Evolutionary conservation across 805 yeast genomes (phyloP).

Genomic region (Dipodascus albidus): DNA sequence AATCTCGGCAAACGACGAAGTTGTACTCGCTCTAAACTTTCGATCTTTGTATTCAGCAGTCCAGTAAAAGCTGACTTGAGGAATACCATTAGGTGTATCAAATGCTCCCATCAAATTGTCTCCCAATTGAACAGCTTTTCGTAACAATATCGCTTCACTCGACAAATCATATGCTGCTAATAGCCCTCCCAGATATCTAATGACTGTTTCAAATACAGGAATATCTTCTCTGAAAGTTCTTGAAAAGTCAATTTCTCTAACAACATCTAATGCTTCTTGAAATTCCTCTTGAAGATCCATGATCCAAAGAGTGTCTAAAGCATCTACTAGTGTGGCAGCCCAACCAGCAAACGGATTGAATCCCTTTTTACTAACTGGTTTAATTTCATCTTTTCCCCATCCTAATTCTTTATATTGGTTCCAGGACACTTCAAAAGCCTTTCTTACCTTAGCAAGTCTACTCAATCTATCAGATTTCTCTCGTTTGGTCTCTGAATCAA

Average conservation of each 20-base stretch:
- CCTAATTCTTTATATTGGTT: conserved; percentile 30
- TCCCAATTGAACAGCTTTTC: conserved; percentile 35
- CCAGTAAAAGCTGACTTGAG: conserved; percentile 37
- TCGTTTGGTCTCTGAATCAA: conserved; percentile 15
- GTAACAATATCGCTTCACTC: conserved; percentile 23
- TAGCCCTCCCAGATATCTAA: conserved; percentile 42
- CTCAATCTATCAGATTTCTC: conserved; percentile 13
- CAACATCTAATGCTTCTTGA: conserved; percentile 27
- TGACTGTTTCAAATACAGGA: conserved; percentile 41
- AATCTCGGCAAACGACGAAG: conserved; percentile 33
- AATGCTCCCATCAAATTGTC: conserved; percentile 41
- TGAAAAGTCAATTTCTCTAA: conserved; percentile 31
- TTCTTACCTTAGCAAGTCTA: conserved; percentile 25
- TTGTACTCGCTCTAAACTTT: conserved; percentile 20
- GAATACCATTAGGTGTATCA: conserved; percentile 49
- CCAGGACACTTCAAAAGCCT: conserved; percentile 36
- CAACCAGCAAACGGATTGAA: conserved; percentile 36
- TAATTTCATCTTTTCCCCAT: conserved; percentile 36
- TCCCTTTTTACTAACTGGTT: conserved; percentile 27
- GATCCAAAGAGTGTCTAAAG: conserved; percentile 40
- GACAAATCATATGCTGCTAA: conserved; percentile 42
- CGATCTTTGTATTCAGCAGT: conserved; percentile 15
- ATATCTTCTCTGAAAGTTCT: conserved; percentile 30
- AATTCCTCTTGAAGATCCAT: conserved; percentile 33
- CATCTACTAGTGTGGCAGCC: conserved; percentile 42